A percentile compares a stretch with the other conserved stretches of the same genome.
Conservation (phyloP, 2,329 filamentous ascomycete genomes). For the Rutstroemia sp. region DNA sequence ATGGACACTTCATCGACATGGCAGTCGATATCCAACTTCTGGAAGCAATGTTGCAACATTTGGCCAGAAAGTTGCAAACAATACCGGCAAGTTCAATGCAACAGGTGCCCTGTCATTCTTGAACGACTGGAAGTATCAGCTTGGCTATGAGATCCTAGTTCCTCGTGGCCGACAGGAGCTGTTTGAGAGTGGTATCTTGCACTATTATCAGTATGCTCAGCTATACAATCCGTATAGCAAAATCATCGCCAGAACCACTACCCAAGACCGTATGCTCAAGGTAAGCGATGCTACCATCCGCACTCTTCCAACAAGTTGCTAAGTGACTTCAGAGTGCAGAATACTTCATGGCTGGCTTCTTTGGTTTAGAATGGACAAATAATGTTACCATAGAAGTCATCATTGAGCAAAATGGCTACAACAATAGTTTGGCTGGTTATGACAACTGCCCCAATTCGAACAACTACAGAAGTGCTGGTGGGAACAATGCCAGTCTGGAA, state of each 20-base stretch:
- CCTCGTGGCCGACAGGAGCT: slow-evolving; percentile 66
- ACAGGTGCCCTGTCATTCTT: slow-evolving; percentile 57
- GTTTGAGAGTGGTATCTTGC: slow-evolving; percentile 61
- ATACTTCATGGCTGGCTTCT: slow-evolving; percentile 74
- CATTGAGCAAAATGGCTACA: slow-evolving; percentile 56
- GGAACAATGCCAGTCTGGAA: slow-evolving; percentile 44
- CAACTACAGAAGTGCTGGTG: slow-evolving; percentile 38
- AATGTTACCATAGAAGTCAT: slow-evolving; percentile 67
- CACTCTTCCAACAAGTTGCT: not conserved
- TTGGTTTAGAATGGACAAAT: slow-evolving; percentile 65
- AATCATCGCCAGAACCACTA: slow-evolving; percentile 66
- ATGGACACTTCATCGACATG: slow-evolving; percentile 69
- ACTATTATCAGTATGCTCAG: slow-evolving; percentile 50
- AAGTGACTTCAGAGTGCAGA: slow-evolving; percentile 42
- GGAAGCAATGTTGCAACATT: slow-evolving; percentile 47
- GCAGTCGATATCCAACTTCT: slow-evolving; percentile 63
- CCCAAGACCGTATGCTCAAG: slow-evolving; percentile 71
- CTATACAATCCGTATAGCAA: slow-evolving; percentile 67
- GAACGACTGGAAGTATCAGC: slow-evolving; percentile 59
- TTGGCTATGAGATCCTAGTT: slow-evolving; percentile 66
- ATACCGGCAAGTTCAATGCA: slow-evolving; percentile 46
- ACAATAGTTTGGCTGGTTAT: slow-evolving; percentile 65
- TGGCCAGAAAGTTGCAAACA: slow-evolving; percentile 49
- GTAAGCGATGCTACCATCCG: slow-evolving; percentile 31
- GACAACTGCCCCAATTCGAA: slow-evolving; percentile 57